Evolutionary conservation across 257 asterid genomes (phyloP).

Genomic region (Solanum stenotomum): DNA sequence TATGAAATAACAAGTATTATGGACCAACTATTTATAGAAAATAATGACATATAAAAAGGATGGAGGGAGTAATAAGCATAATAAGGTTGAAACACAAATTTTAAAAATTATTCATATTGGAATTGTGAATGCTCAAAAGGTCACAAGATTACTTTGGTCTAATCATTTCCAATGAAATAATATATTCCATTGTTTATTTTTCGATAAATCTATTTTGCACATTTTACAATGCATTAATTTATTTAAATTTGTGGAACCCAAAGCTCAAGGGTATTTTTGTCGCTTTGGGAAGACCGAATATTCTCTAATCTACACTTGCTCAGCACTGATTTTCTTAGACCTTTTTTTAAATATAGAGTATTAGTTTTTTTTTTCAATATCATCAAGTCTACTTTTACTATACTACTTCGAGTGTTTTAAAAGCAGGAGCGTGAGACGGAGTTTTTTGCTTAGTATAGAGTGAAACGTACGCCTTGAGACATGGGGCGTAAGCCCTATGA

Average conservation of each 20-base stretch:
- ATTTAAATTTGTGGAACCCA: slow-evolving; percentile 32
- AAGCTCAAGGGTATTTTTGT: slow-evolving; percentile 58
- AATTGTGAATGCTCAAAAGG: not conserved
- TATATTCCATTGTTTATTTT: not conserved
- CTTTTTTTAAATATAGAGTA: not conserved
- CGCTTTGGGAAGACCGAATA: slow-evolving; percentile 87
- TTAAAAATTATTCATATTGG: not conserved
- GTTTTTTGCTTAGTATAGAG: no score
- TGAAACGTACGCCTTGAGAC: no score
- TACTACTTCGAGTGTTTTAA: no score
- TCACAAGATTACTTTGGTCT: not conserved
- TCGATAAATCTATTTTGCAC: not conserved
- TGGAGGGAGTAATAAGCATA: not conserved
- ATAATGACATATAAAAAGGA: no score
- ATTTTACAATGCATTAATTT: slow-evolving; percentile 22
- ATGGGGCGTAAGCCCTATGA: no score
- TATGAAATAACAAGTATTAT: no score
- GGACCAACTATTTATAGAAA: no score
- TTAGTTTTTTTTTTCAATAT: not conserved
- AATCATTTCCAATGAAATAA: not conserved
- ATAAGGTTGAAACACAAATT: not conserved
- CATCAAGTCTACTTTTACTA: not conserved
- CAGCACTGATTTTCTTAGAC: slow-evolving; percentile 4
- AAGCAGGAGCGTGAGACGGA: no score
- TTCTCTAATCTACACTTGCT: slow-evolving; percentile 55